Base-by-base conservation (phyloP, 73 alveolate species). In the Blepharisma stoltei region DNA sequence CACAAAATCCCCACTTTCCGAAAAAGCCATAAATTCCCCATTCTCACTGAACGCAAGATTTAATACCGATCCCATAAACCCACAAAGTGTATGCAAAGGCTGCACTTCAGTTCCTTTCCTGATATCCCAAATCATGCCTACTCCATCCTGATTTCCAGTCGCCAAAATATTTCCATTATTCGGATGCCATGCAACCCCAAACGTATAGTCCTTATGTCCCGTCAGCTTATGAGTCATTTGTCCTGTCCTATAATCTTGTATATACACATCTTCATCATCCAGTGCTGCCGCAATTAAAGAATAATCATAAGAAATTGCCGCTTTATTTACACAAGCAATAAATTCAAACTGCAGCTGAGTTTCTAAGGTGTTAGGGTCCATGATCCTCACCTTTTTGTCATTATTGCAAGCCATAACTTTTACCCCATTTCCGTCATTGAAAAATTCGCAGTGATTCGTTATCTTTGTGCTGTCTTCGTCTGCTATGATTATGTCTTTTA, bases 1-100 rank as follows among this genome's bases (percentile, higher is more conserved):
- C n/a, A 69, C 25, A 25, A 38, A 69, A 44, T 69, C 79, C 11
- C 54, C 79, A 43, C 54, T 14, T 69, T 69, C 79, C n/a, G 32
- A 9, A 69, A 69, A 69, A 44, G 79, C 79, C 27, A 69, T 9
- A 43, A 18, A 69, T 5, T 69, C 20, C n/a, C 79, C 79, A 44
- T 69, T 69, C 20, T 69, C 27, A n/a, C 54, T 18, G 60, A 18
- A 69, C 4, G 11, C 38, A 9, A 38, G 32, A 37, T 44, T 11
- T 11, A 69, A 80, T 1, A n/a, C 79, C 0, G 55, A 1, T 0
- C 79, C 55, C 23, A 69, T 18, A 38, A 14, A 18, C 1, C 79
- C 71, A 14, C 27, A 38, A 38, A 69, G 60, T 0, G 5, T 6
- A 5, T 23, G 60, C 21, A 69, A 38, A 69, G 79, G 79, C 5